Evolutionary conservation across 306 rosid genomes (phyloP), one percentile per base, ranked within the genome.

Genomic region (Cicer bijugum): DNA sequence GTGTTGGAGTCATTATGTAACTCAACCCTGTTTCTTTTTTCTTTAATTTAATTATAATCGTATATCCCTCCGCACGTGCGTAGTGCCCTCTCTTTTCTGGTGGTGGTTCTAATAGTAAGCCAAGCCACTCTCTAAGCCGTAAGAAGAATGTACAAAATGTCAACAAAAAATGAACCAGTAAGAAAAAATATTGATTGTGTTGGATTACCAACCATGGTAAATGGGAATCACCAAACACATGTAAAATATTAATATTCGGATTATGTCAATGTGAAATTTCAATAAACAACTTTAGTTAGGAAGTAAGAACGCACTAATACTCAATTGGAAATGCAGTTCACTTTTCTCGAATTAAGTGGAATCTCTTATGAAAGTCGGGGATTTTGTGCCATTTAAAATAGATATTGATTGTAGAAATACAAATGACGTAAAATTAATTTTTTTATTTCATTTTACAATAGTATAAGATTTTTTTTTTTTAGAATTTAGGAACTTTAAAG

Each of bases 321-420:
- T 51, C 44, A 40, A 43, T 15, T 40, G 17, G 44, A 38, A 12
- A 50, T 61, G 20, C 33, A 1, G 14, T 70, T 39, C 38, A 37
- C 55, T 23, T 37, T 59, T 16, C 42, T 3, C 8, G 47, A 14
- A 33, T 66, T 56, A 9, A 50, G 73, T 55, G 80, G 74, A 50
- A 15, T 50, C 12, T 6, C 4, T 45, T 45, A 11, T 45, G 6
- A 4, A 45, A 9, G 50, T 45, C n/a, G 14, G 4, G 10, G 12
- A 45, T 11, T 45, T 45, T 45, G 28, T 23, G 28, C 28, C 28
- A 23, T 23, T 23, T 23, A 23, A 23, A 23, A 2, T 23, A 23
- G 28, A 23, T 23, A 23, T 23, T 23, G 28, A 23, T 23, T 23
- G 3, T 2, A 23, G 28, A 23, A 23, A 23, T 23, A 20, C 1